These are phyloP conservation scores for Verticillium dahliae DNA, from an alignment of 2,329 filamentous ascomycete genomes.

Conservation along the genomic window DNA sequence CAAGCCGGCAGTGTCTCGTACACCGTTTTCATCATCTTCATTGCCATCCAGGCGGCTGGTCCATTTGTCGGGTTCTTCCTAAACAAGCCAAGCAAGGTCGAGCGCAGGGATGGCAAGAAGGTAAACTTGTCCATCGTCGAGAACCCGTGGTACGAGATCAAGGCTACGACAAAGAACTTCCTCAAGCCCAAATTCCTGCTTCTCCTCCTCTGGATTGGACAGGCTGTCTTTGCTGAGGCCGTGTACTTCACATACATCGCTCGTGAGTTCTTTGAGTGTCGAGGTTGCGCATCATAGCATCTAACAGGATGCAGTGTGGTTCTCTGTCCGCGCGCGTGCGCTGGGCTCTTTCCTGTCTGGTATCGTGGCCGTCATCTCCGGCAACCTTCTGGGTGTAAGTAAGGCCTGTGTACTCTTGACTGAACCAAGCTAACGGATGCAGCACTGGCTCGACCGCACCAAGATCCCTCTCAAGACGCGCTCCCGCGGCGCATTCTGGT, in stretches of 20 bases:
- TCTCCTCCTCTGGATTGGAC: conserved; percentile 60
- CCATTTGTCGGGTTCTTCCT: conserved; percentile 60
- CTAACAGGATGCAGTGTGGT: conserved; percentile 45
- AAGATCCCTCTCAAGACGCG: conserved; percentile 46
- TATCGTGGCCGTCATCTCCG: conserved; percentile 57
- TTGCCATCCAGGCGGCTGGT: conserved; percentile 59
- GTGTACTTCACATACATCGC: conserved; percentile 66
- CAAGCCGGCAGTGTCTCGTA: conserved; percentile 61
- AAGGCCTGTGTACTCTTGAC: conserved; percentile 6
- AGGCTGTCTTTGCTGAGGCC: conserved; percentile 64
- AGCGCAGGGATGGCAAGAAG: conserved; percentile 57
- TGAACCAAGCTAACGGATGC: neutral
- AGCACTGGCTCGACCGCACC: conserved; percentile 54
- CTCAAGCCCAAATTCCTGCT: conserved; percentile 56
- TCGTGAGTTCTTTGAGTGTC: conserved; percentile 17
- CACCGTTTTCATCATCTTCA: conserved; percentile 63
- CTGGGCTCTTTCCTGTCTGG: conserved; percentile 66
- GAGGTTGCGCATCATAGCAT: too few species aligned
- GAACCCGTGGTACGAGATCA: conserved; percentile 52
- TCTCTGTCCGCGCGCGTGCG: conserved; percentile 61
- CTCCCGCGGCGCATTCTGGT: conserved; percentile 46
- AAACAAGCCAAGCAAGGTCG: conserved; percentile 53
- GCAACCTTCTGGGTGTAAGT: conserved; percentile 57
- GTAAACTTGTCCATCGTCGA: conserved; percentile 54
- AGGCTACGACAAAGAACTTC: conserved; percentile 51